Evolutionary conservation across 495 filamentous ascomycete genomes (phyloP).

Genomic region (Hyaloscypha finlandica): DNA sequence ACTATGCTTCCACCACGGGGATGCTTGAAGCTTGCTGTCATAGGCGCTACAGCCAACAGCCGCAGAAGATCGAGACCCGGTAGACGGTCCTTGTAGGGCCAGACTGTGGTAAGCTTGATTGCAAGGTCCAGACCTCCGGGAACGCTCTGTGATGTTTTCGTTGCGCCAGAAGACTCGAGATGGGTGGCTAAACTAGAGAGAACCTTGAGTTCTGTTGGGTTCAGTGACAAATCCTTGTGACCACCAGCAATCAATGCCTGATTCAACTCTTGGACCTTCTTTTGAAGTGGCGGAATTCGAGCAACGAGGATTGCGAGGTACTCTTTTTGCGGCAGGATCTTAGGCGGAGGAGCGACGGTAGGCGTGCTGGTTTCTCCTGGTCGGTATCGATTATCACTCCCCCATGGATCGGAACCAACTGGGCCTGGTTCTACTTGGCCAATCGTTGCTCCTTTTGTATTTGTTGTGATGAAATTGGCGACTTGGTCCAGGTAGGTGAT

Average conservation of each 20-base stretch:
- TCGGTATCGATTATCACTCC: conserved; percentile 73
- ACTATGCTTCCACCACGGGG: conserved; percentile 50
- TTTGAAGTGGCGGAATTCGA: conserved; percentile 57
- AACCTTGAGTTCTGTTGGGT: conserved; percentile 63
- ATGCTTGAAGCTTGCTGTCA: conserved; percentile 54
- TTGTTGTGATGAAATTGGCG: conserved; percentile 87
- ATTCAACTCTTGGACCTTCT: conserved; percentile 75
- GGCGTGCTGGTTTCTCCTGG: conserved; percentile 58
- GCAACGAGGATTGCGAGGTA: conserved; percentile 69
- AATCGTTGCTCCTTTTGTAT: conserved; percentile 82
- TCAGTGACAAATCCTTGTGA: conserved; percentile 72
- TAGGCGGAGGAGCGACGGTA: conserved; percentile 48
- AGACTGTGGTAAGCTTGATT: conserved; percentile 67
- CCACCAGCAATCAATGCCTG: conserved; percentile 63
- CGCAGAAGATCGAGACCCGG: conserved; percentile 86
- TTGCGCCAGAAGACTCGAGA: conserved; percentile 52
- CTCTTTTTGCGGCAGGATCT: conserved; percentile 75
- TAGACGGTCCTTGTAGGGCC: conserved; percentile 77
- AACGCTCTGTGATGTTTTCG: conserved; percentile 32
- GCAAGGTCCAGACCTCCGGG: conserved; percentile 56
- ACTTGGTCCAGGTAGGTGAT: conserved; percentile 91
- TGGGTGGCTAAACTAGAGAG: conserved; percentile 56
- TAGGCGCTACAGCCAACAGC: conserved; percentile 67
- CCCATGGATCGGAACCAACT: conserved; percentile 68
- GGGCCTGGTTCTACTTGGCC: conserved; percentile 50